These are phyloP conservation scores for Lepidium didymum DNA, from an alignment of 345 rosid genomes.

Conservation along the genomic window DNA sequence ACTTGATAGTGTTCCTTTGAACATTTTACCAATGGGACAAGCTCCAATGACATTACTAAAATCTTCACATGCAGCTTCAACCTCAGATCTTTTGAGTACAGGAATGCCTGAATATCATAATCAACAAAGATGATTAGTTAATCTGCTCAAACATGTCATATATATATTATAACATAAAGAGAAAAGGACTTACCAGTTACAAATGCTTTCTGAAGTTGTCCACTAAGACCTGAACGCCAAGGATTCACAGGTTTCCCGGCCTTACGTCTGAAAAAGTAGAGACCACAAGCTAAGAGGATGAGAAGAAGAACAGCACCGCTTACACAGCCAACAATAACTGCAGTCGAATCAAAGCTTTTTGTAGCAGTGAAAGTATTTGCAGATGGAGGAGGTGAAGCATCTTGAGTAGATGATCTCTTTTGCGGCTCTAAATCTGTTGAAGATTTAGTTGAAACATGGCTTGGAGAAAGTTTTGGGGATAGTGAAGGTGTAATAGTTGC, in stretches of 20 bases:
- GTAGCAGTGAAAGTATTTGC: neutral
- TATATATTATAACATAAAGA: neutral
- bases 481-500: slow-evolving; percentile 14
- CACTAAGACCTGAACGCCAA: slow-evolving; percentile 93
- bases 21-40: slow-evolving; percentile 59
- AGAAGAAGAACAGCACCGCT: slow-evolving; percentile 36
- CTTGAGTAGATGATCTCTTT: neutral
- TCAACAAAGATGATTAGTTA: too few species aligned
- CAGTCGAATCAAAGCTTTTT: slow-evolving; percentile 3
- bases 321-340: slow-evolving; percentile 22
- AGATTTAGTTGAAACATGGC: neutral
- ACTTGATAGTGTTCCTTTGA: slow-evolving; percentile 85
- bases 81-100: slow-evolving; percentile 70
- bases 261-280: slow-evolving; percentile 35
- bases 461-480: neutral
- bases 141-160: too few species aligned
- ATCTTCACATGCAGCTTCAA: slow-evolving; percentile 92
- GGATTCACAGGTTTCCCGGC: slow-evolving; percentile 70
- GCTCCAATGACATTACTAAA: slow-evolving; percentile 85
- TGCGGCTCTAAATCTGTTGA: neutral
- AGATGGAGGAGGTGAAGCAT: slow-evolving; percentile 15
- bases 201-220: slow-evolving; percentile 87
- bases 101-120: slow-evolving; percentile 62
- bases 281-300: slow-evolving; percentile 27
- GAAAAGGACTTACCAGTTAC: slow-evolving; percentile 50